A percentile compares a stretch with the other conserved stretches of the same genome.
phyloP scores from a whole-genome alignment of 768 basidiomycete species.

The Mycena galopus region DNA sequence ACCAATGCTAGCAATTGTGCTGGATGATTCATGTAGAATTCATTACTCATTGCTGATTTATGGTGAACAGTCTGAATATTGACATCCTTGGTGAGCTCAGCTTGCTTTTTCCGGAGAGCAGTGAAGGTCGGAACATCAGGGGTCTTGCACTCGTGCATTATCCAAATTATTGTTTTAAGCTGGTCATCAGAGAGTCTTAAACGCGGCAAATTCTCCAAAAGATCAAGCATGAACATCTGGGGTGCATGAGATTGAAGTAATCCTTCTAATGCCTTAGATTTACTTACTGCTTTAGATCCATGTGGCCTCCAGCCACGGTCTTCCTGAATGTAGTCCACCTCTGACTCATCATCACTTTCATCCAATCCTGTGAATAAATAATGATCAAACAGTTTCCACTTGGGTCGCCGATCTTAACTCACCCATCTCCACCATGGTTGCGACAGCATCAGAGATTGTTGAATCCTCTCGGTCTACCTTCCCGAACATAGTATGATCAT shows the following conservation, averaged over 20 bases:
- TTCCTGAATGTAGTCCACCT: neutral
- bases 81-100: conserved; percentile 25
- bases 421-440: conserved; percentile 12
- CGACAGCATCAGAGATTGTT: conserved; percentile 43
- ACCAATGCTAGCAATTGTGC: conserved; percentile 34
- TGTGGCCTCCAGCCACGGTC: neutral
- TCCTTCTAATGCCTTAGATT: neutral
- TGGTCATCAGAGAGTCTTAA: neutral
- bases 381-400: neutral
- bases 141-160: conserved; percentile 31
- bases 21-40: conserved; percentile 46
- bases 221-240: neutral
- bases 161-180: neutral
- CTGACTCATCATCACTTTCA: neutral
- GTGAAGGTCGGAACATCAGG: conserved; percentile 47
- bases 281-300: neutral
- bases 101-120: conserved; percentile 43
- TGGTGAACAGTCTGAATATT: conserved; percentile 33
- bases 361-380: neutral
- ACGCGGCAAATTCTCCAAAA: neutral
- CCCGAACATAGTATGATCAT: neutral
- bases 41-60: conserved; percentile 43
- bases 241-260: neutral
- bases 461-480: conserved; percentile 36
- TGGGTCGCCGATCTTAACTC: neutral